Evolutionary conservation across 2,329 filamentous ascomycete genomes (phyloP).

Genomic region (Aspergillus sp.): DNA sequence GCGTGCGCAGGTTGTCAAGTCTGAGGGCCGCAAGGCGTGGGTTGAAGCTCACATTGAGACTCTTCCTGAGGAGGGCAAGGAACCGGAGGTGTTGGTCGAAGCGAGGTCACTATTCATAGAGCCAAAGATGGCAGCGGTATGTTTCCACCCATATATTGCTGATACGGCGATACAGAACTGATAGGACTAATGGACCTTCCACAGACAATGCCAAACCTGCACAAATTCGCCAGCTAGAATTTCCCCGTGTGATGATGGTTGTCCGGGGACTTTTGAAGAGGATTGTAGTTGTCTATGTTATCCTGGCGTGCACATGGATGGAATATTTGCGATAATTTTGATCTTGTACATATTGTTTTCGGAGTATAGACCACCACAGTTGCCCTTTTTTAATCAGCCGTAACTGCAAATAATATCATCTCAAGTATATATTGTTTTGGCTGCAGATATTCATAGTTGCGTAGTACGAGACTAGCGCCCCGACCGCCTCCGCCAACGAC

Average conservation of each 20-base stretch:
- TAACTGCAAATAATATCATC: neutral
- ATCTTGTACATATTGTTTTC: constrained; percentile 10
- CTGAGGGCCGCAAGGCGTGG: constrained; percentile 94
- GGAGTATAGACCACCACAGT: neutral
- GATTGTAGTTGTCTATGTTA: neutral
- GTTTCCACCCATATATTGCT: constrained; percentile 38
- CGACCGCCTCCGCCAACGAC: constrained; percentile 18
- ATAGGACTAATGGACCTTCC: constrained; percentile 4
- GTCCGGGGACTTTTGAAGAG: neutral
- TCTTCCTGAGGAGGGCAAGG: constrained; percentile 66
- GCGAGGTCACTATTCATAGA: constrained; percentile 87
- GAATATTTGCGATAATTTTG: neutral
- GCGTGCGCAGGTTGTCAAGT: constrained; percentile 76
- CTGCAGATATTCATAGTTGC: neutral
- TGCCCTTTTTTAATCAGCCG: neutral
- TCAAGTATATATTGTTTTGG: neutral
- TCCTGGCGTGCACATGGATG: constrained; percentile 18
- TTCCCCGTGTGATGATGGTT: neutral
- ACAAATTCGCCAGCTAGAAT: constrained; percentile 27
- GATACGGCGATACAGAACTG: neutral
- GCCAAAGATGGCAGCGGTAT: constrained; percentile 77
- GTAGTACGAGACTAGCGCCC: neutral
- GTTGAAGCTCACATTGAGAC: constrained; percentile 86
- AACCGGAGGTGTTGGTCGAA: constrained; percentile 73
- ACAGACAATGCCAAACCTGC: constrained; percentile 31